Evolutionary conservation across 2,329 filamentous ascomycete species (phyloP), one percentile per base, ranked within the genome.

Genomic region (Sarocladium brachiariae): DNA sequence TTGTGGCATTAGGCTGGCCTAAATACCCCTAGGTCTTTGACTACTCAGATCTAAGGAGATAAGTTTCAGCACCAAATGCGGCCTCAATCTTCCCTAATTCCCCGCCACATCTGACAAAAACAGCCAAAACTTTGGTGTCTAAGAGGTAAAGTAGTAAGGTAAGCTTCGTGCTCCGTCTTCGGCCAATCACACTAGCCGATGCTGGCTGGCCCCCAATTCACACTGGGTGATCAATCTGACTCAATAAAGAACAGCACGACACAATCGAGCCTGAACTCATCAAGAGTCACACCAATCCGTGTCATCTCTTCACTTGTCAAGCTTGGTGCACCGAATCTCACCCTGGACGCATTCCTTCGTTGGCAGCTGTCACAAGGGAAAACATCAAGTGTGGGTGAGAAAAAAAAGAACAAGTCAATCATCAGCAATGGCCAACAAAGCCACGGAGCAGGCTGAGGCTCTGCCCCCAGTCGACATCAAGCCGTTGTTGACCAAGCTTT

Each of bases 401-500:
- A 8, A 41, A 21, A 41, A 21, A 41, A 41, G 23, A 41, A 4
- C n/a, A 7, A 5, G 25, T n/a, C 35, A 21, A 8, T 10, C 35
- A n/a, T n/a, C n/a, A n/a, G 37, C 50, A 39, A 70, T 70, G 67
- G 58, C 65, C 18, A 59, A 63, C 51, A 58, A 60, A 52, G 48
- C 56, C 27, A 55, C 58, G 50, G 55, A 58, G 52, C 59, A 64
- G 51, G 58, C 43, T 19, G 43, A 61, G 50, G 56, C 52, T 54
- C 62, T 68, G 33, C 61, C 63, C 38, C 59, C 60, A 27, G 59
- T 79, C 60, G 75, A 81, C 59, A 86, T 91, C 67, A 87, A 86
- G 57, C 81, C 83, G 34, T 73, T 92, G 27, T 78, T 92, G 52
- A 82, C 82, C 62, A 80, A 86, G 53, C 75, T 92, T 38, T 89